These are phyloP conservation scores for Ogataea chonburiensis DNA, from an alignment of 805 yeast species.

Conservation along the genomic window DNA sequence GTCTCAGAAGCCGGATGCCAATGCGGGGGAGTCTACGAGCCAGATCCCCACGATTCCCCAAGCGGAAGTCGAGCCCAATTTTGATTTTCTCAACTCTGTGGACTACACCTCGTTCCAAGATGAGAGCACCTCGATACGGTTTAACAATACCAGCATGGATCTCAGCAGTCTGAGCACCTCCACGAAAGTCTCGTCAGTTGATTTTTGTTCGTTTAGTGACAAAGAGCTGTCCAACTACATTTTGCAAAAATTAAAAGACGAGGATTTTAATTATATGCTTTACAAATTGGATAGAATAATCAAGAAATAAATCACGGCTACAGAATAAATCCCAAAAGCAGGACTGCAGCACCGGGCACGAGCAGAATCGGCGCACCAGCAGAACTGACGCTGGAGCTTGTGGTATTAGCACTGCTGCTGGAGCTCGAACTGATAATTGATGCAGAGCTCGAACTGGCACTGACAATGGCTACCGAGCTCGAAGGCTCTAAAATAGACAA, in stretches of 20 bases:
- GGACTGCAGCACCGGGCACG: constrained; percentile 10
- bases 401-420: neutral
- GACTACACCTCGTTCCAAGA: constrained; percentile 7
- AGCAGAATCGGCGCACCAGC: constrained; percentile 8
- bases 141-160: constrained; percentile 8
- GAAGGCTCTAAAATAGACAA: constrained; percentile 4
- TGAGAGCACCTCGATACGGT: constrained; percentile 3
- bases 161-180: constrained; percentile 10
- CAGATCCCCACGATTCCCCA: constrained; percentile 2
- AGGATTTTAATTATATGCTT: constrained; percentile 18
- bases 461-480: no score
- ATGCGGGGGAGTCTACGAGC: constrained; percentile 1
- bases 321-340: constrained; percentile 3
- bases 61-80: constrained; percentile 2
- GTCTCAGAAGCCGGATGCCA: constrained; percentile 4
- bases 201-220: constrained; percentile 10
- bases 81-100: constrained; percentile 10
- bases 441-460: no score
- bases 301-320: constrained; percentile 9
- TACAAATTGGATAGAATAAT: constrained; percentile 13
- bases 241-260: constrained; percentile 14
- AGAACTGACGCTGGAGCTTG: constrained; percentile 3
- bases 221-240: constrained; percentile 14
- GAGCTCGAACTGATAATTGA: no score
- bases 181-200: constrained; percentile 7